phyloP scores from a whole-genome alignment of 106 monocot genomes.

The Gastrodia elata region DNA sequence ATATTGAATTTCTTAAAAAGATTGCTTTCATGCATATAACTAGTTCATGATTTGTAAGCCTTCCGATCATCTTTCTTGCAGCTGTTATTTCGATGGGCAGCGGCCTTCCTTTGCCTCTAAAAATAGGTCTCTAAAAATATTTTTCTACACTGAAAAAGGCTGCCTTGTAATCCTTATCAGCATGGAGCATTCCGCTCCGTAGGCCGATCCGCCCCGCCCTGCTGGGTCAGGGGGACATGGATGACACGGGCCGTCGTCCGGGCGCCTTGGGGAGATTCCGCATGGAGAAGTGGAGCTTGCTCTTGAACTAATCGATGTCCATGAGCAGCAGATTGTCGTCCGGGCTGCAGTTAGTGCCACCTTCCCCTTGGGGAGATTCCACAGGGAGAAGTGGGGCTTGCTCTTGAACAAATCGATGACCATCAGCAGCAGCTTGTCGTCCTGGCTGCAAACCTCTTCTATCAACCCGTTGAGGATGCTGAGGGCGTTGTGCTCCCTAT shows the following conservation, averaged over 20 bases:
- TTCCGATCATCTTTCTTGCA: too few relatives aligned
- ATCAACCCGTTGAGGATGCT: constrained; percentile 55
- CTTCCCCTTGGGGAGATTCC: constrained; percentile 91
- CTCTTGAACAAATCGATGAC: constrained; percentile 88
- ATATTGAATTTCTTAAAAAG: too few relatives aligned
- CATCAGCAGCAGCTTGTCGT: constrained; percentile 86
- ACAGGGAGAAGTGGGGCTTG: constrained; percentile 86
- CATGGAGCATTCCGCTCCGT: constrained; percentile 91
- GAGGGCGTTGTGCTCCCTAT: constrained; percentile 73
- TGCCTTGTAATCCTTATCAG: constrained; percentile 92
- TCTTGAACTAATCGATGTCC: too few relatives aligned
- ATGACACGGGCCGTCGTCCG: constrained; percentile 91
- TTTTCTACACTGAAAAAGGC: too few relatives aligned
- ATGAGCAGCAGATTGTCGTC: too few relatives aligned
- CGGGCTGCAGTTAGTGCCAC: constrained; percentile 86
- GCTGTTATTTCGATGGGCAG: too few relatives aligned
- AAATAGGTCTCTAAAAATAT: too few relatives aligned
- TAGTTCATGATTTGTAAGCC: too few relatives aligned
- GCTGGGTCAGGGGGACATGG: constrained; percentile 87
- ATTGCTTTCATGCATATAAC: too few relatives aligned
- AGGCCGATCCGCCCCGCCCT: constrained; percentile 85
- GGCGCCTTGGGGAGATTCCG: too few relatives aligned
- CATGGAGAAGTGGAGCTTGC: too few relatives aligned
- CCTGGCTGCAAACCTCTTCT: constrained; percentile 89
- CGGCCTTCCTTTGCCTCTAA: too few relatives aligned